These are phyloP conservation scores for Pseudonectria foliicola DNA, from an alignment of 2,329 filamentous ascomycete genomes.

Conservation along the genomic window DNA sequence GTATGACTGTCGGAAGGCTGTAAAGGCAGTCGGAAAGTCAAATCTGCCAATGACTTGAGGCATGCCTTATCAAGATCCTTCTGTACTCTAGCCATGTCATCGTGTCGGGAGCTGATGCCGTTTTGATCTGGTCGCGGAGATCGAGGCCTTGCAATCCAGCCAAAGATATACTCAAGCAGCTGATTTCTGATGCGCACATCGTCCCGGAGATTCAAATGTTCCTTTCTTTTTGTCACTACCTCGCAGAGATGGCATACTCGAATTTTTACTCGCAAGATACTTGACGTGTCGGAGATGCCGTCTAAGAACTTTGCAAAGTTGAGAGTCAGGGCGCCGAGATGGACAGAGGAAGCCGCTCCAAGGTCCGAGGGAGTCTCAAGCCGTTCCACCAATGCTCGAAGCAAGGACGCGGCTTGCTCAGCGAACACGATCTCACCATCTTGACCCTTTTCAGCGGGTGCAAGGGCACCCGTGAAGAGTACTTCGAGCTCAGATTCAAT, in stretches of 20 bases:
- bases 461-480: slow-evolving; percentile 51
- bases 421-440: slow-evolving; percentile 60
- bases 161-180: slow-evolving; percentile 59
- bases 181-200: slow-evolving; percentile 64
- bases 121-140: slow-evolving; percentile 40
- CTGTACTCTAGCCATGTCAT: slow-evolving; percentile 52
- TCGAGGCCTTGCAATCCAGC: slow-evolving; percentile 58
- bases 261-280: slow-evolving; percentile 57
- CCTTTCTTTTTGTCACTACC: slow-evolving; percentile 57
- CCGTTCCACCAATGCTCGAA: slow-evolving; percentile 57
- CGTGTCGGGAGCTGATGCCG: slow-evolving; percentile 38
- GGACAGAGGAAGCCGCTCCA: slow-evolving; percentile 54
- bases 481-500: slow-evolving; percentile 58
- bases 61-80: slow-evolving; percentile 61
- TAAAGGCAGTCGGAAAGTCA: slow-evolving; percentile 59
- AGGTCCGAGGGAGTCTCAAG: slow-evolving; percentile 57
- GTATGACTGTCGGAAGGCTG: slow-evolving; percentile 59
- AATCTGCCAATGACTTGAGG: slow-evolving; percentile 55
- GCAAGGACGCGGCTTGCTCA: slow-evolving; percentile 57
- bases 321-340: slow-evolving; percentile 56
- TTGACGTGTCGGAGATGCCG: slow-evolving; percentile 46
- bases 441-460: slow-evolving; percentile 42
- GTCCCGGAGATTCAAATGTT: slow-evolving; percentile 60
- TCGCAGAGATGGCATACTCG: slow-evolving; percentile 63
- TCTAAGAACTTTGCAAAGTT: slow-evolving; percentile 63